Percentiles rank a stretch among this genome's conserved stretches.
Conservation (phyloP, 345 rosid genomes). For the Aquilaria yunnanensis region DNA sequence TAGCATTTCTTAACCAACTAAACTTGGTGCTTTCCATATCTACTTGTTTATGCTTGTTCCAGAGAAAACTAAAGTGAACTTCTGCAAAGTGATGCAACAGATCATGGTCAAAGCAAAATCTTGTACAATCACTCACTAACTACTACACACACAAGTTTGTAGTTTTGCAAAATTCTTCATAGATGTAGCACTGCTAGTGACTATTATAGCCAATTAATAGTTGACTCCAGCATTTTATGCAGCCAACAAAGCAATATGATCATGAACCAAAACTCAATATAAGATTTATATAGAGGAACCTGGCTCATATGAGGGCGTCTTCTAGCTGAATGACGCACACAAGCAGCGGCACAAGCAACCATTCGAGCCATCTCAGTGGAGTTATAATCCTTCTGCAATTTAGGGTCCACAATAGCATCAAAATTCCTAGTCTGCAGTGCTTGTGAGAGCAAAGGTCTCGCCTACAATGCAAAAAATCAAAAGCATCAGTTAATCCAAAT, state of each 20-base stretch:
- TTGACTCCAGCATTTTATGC: no score
- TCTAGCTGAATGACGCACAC: slow-evolving; percentile 70
- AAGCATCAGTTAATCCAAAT: slow-evolving; percentile 8
- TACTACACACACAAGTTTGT: no score
- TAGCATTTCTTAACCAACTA: no score
- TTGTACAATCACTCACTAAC: no score
- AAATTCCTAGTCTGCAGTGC: slow-evolving; percentile 48
- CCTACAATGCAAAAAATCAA: slow-evolving; percentile 35
- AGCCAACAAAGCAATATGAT: neutral
- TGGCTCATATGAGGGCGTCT: slow-evolving; percentile 80
- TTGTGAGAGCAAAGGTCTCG: slow-evolving; percentile 60
- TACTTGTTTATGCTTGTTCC: no score
- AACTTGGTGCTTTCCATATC: no score
- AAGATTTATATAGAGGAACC: slow-evolving; percentile 28
- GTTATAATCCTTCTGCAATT: slow-evolving; percentile 39
- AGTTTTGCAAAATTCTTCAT: no score
- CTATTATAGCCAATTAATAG: no score
- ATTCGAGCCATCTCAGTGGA: slow-evolving; percentile 51
- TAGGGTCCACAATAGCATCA: slow-evolving; percentile 48
- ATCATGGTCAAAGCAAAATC: no score
- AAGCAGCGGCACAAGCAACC: slow-evolving; percentile 80
- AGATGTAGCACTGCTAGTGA: no score
- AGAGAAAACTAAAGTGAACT: no score
- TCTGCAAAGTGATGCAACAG: no score
- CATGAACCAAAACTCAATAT: neutral